Conservation (phyloP, 1,139 yeast species). For the Nakaseomyces nivariensis region DNA sequence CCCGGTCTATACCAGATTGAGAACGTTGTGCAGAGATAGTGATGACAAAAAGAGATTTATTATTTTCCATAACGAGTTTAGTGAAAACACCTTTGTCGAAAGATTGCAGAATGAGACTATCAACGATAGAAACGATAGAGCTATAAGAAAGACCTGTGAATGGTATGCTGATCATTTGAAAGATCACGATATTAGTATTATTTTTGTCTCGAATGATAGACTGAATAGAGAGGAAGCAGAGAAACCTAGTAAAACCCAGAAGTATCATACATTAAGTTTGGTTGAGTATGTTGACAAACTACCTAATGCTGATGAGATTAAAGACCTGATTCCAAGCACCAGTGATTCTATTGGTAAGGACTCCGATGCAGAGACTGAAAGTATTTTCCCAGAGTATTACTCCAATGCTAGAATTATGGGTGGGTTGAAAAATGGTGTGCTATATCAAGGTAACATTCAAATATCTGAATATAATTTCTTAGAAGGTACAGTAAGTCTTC, state of each 20-base stretch:
- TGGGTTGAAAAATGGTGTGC: constrained; percentile 77
- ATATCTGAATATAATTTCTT: constrained; percentile 79
- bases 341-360: constrained; percentile 10
- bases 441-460: constrained; percentile 75
- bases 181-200: constrained; percentile 38
- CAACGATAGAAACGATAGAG: constrained; percentile 87
- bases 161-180: constrained; percentile 68
- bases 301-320: constrained; percentile 66
- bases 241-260: constrained; percentile 36
- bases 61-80: constrained; percentile 90
- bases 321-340: constrained; percentile 64
- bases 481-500: constrained; percentile 73
- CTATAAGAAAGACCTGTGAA: constrained; percentile 63
- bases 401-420: constrained; percentile 78
- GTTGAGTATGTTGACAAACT: constrained; percentile 58
- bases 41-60: constrained; percentile 77
- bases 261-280: constrained; percentile 30
- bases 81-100: constrained; percentile 54
- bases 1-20: constrained; percentile 77
- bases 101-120: constrained; percentile 61
- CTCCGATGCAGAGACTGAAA: constrained; percentile 16
- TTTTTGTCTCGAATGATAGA: constrained; percentile 71
- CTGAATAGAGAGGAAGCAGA: constrained; percentile 53
- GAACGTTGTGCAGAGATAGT: constrained; percentile 48
- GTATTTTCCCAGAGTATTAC: constrained; percentile 69